Conservation (phyloP, 108 stramenopile species). For the Cylindrotheca fusiformis region DNA sequence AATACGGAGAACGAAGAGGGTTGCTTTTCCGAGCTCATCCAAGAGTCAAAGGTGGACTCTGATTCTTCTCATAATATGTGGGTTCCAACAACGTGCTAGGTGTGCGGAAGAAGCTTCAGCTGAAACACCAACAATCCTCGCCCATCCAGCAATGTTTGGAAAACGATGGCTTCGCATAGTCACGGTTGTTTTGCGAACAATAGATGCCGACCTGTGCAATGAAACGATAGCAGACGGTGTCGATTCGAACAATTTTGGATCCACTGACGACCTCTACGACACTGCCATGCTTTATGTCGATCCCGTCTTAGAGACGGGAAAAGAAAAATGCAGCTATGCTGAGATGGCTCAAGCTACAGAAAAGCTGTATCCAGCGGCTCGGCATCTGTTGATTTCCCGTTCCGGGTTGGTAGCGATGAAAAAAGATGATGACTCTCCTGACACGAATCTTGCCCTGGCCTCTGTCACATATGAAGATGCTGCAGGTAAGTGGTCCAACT, state of each 20-base stretch:
- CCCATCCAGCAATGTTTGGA: background rate
- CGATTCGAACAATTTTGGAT: background rate
- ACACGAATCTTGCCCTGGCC: background rate
- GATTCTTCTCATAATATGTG: too few species aligned
- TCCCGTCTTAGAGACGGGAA: background rate
- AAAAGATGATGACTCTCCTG: background rate
- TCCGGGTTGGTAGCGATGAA: background rate
- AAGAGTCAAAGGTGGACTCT: too few species aligned
- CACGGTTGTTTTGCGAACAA: background rate
- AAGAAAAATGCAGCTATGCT: background rate
- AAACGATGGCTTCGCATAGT: background rate
- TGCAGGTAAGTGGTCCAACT: background rate
- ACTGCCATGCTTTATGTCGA: background rate
- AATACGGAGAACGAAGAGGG: too few species aligned
- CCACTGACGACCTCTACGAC: background rate
- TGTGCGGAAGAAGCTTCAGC: too few species aligned
- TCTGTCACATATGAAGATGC: background rate
- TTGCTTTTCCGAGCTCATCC: too few species aligned
- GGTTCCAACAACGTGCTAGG: too few species aligned
- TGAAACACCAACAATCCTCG: background rate
- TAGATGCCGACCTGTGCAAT: background rate
- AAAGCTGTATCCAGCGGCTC: background rate
- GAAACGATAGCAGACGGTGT: background rate
- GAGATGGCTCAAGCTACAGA: background rate
- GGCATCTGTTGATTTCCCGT: background rate